These are phyloP conservation scores for Salvia hispanica DNA, from an alignment of 257 asterid genomes.

Conservation along the genomic window DNA sequence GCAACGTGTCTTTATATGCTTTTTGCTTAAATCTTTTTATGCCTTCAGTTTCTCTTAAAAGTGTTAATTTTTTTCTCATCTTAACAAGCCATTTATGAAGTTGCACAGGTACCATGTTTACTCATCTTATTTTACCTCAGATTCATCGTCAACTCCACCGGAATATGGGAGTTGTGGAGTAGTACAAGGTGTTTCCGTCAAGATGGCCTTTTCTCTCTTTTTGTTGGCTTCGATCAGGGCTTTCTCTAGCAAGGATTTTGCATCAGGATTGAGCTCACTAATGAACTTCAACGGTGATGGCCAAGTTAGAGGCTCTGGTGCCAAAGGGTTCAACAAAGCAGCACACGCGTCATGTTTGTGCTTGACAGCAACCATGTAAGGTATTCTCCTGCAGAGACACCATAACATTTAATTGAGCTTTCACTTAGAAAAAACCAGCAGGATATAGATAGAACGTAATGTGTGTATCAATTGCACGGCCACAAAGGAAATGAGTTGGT, in stretches of 20 bases:
- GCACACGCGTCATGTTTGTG: slow-evolving; percentile 68
- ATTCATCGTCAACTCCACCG: slow-evolving; percentile 45
- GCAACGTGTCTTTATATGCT: background rate
- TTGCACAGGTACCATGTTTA: background rate
- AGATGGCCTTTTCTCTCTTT: slow-evolving; percentile 61
- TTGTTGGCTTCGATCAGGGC: slow-evolving; percentile 74
- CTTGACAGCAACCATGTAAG: slow-evolving; percentile 76
- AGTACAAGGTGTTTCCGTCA: slow-evolving; percentile 46
- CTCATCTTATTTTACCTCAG: slow-evolving; percentile 53
- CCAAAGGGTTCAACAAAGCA: slow-evolving; percentile 74
- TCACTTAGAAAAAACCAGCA: background rate
- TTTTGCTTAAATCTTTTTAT: background rate
- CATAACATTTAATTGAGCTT: slow-evolving; percentile 21
- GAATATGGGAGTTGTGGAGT: slow-evolving; percentile 37
- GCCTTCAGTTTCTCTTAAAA: background rate
- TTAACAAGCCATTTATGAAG: slow-evolving; percentile 6
- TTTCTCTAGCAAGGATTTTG: slow-evolving; percentile 63
- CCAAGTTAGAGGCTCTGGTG: slow-evolving; percentile 87
- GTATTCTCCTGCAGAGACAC: slow-evolving; percentile 58
- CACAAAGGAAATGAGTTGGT: background rate
- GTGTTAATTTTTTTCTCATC: background rate
- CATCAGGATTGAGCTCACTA: slow-evolving; percentile 66
- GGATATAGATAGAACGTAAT: background rate
- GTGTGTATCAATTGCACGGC: slow-evolving; percentile 5
- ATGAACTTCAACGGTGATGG: slow-evolving; percentile 81